Percentiles rank a stretch among this genome's conserved stretches.
Conservation (phyloP, 164 flowering plant species). For the Berberis thunbergii region DNA sequence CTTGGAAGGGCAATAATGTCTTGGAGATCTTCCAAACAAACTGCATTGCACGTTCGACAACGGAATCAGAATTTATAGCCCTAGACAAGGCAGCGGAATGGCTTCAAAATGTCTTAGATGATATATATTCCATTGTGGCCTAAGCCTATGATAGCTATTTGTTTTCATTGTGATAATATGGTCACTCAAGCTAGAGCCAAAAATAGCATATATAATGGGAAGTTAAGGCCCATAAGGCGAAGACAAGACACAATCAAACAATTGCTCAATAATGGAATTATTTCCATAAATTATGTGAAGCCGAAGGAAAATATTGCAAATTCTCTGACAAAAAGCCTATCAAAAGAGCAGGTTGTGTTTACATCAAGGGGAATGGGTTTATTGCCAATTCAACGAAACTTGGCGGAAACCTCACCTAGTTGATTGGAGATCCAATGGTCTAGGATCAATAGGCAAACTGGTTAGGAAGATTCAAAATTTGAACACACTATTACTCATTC, state of each 20-base stretch:
- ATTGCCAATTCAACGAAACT: not conserved
- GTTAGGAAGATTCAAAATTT: not conserved
- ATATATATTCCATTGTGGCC: not conserved
- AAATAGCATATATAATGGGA: not conserved
- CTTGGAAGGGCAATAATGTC: not conserved
- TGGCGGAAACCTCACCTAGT: not conserved
- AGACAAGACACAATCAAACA: not conserved
- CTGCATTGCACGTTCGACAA: not conserved
- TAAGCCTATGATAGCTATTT: not conserved
- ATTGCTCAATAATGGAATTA: not conserved
- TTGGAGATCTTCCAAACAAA: not conserved
- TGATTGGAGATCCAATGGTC: not conserved
- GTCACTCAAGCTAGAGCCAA: not conserved
- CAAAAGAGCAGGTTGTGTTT: not conserved
- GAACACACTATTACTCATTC: not conserved
- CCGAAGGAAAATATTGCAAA: not conserved
- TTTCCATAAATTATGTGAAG: not conserved
- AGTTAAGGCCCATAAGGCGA: not conserved
- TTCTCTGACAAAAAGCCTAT: not conserved
- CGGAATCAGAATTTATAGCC: not conserved
- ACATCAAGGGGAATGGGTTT: conserved; percentile 1
- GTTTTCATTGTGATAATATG: not conserved
- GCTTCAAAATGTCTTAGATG: not conserved
- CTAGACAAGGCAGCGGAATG: not conserved
- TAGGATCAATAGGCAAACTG: not conserved